Base-by-base conservation (phyloP, 345 rosid species). In the Populus tremula region DNA sequence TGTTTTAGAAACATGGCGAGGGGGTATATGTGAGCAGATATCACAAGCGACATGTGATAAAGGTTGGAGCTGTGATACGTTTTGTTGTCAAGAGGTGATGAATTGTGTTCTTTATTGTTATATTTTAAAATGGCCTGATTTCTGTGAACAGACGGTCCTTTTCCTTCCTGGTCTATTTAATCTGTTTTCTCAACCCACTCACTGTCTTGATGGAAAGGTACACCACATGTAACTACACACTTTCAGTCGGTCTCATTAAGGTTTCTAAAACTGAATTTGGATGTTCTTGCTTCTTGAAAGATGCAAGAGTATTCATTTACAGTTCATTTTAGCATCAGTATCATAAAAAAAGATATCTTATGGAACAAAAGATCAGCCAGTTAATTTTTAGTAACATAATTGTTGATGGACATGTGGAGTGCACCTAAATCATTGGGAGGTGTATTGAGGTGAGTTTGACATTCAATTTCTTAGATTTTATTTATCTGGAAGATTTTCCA, bases 11-110 rank as follows among this genome's bases (percentile, higher is more conserved):
- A 82, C 85, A 84, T 35, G 89, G 87, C 17, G 86, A 88, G 78
- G 88, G 84, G 45, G 59, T 78, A 63, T 92, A 80, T 79, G 81
- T 81, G 72, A 92, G 94, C 87, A 87, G 83, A 84, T 84, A 79
- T 56, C 78, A 92, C 73, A 91, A 87, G 86, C 84, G 75, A 2
- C 98, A 93, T 62, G 70, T 63, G 70, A 87, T 95, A 36, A 92
- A 89, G 84, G 86, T 89, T 76, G 98, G 94, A 76, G 87, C 90
- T n/a, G 77, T 80, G 88, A 85, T 92, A 77, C 91, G 92, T 8
- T 91, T 93, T 83, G 78, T 73, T 29, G 96, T 92, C 73, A 89
- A 89, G 84, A 95, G 97, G 98, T 94, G 76, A 86, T 38, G n/a
- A 25, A 1, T 72, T 81, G 16, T 67, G 27, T 27, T 64, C 27